These are phyloP conservation scores for Rhizopogon vinicolor DNA, from an alignment of 768 basidiomycete species.

Conservation along the genomic window DNA sequence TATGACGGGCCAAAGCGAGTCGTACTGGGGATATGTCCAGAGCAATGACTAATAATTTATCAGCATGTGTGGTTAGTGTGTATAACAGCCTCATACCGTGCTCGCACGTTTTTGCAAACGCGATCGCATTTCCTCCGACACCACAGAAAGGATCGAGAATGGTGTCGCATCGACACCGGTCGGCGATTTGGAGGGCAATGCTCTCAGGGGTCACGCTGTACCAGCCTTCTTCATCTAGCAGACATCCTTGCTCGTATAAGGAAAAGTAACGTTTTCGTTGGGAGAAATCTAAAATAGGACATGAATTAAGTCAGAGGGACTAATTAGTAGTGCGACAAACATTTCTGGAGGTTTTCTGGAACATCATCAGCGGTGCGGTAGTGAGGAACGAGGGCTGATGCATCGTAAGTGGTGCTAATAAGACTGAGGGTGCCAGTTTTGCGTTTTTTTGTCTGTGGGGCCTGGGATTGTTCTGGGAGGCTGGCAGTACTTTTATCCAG, in stretches of 20 bases:
- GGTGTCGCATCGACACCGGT: constrained; percentile 81
- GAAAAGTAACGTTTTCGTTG: constrained; percentile 84
- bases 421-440: constrained; percentile 21
- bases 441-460: constrained; percentile 12
- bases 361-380: constrained; percentile 64
- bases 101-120: constrained; percentile 95
- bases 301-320: background rate
- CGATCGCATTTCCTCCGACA: constrained; percentile 96
- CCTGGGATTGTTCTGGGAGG: constrained; percentile 1
- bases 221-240: constrained; percentile 97
- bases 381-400: constrained; percentile 67
- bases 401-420: constrained; percentile 51
- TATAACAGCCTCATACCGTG: constrained; percentile 52
- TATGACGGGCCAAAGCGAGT: constrained; percentile 89
- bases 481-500: constrained; percentile 10
- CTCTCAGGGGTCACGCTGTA: constrained; percentile 93
- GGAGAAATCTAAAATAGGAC: constrained; percentile 64
- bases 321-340: constrained; percentile 39
- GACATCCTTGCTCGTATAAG: constrained; percentile 72
- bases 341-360: constrained; percentile 77
- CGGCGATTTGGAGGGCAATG: constrained; percentile 91
- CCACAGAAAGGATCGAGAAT: constrained; percentile 96
- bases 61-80: background rate
- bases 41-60: constrained; percentile 69
- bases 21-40: constrained; percentile 82